phyloP scores from a whole-genome alignment of 2,329 filamentous ascomycete genomes.

The Talaromyces piceae region DNA sequence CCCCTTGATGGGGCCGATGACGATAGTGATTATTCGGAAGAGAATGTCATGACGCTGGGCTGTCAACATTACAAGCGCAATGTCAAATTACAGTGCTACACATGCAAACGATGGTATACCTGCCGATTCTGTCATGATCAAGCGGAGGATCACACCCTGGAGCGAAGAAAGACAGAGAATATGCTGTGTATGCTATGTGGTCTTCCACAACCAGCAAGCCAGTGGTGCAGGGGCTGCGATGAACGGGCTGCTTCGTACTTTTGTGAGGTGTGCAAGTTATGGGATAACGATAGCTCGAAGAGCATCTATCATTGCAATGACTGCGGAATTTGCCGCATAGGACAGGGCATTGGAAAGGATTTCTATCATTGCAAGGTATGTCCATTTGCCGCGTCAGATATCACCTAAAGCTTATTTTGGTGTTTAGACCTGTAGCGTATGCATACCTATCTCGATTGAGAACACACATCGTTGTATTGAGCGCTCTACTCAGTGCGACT shows the following conservation, averaged over 20 bases:
- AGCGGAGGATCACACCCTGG: slow-evolving; percentile 67
- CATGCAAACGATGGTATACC: slow-evolving; percentile 86
- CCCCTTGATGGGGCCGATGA: slow-evolving; percentile 20
- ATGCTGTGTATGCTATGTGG: slow-evolving; percentile 98
- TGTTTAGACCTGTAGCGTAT: slow-evolving; percentile 80
- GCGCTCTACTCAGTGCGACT: slow-evolving; percentile 87
- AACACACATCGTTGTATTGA: slow-evolving; percentile 89
- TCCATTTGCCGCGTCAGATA: not conserved
- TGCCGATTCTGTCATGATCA: slow-evolving; percentile 92
- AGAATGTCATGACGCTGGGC: slow-evolving; percentile 55
- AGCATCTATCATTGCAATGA: slow-evolving; percentile 94
- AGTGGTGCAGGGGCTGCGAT: slow-evolving; percentile 70
- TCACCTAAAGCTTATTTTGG: slow-evolving; percentile 19
- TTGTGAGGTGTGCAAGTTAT: slow-evolving; percentile 89
- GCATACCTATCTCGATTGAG: slow-evolving; percentile 81
- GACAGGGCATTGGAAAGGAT: slow-evolving; percentile 86
- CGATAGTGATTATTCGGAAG: slow-evolving; percentile 39
- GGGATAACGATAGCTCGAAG: slow-evolving; percentile 88
- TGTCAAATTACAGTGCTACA: slow-evolving; percentile 88
- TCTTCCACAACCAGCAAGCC: slow-evolving; percentile 72
- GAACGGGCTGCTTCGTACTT: slow-evolving; percentile 80
- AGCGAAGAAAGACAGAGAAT: slow-evolving; percentile 76
- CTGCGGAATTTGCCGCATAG: slow-evolving; percentile 89
- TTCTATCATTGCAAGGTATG: slow-evolving; percentile 96
- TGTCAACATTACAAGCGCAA: slow-evolving; percentile 93